A percentile compares a stretch with the other conserved stretches of the same genome.
Evolutionary conservation across 1,139 yeast genomes (phyloP).

Genomic region (Kluyveromyces marxianus): DNA sequence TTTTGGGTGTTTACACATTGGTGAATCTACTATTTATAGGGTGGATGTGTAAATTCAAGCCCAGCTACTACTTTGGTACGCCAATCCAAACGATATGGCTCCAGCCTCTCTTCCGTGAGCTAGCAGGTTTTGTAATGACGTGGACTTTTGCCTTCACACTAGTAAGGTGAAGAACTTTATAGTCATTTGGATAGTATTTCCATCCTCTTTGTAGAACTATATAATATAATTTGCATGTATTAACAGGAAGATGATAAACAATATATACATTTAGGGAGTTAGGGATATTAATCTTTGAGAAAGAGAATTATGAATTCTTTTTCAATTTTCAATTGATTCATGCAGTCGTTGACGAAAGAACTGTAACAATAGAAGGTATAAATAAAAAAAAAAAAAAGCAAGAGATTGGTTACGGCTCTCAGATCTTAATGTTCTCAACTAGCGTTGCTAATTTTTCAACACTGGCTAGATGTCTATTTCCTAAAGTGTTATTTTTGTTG

Average conservation of each 20-base stretch:
- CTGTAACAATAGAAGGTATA: background rate
- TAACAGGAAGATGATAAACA: slow-evolving; percentile 6
- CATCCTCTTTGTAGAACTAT: background rate
- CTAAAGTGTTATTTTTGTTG: slow-evolving; percentile 26
- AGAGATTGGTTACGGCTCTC: background rate
- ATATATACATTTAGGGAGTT: slow-evolving; percentile 4
- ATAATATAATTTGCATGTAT: slow-evolving; percentile 2
- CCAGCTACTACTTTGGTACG: slow-evolving; percentile 41
- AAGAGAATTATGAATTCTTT: background rate
- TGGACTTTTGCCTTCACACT: slow-evolving; percentile 80
- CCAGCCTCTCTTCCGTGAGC: slow-evolving; percentile 47
- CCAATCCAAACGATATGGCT: slow-evolving; percentile 53
- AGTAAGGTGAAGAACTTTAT: slow-evolving; percentile 32
- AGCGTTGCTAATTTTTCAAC: slow-evolving; percentile 64
- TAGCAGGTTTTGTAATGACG: slow-evolving; percentile 70
- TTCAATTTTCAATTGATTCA: background rate
- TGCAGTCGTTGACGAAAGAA: background rate
- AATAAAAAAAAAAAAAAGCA: background rate
- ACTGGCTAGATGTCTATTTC: slow-evolving; percentile 68
- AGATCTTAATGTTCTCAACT: slow-evolving; percentile 26
- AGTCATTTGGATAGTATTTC: background rate
- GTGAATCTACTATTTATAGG: slow-evolving; percentile 32
- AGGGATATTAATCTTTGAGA: background rate
- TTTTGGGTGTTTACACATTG: slow-evolving; percentile 42
- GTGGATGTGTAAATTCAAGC: slow-evolving; percentile 28